These are phyloP conservation scores for Chlorokybus atmophyticus DNA, from an alignment of 139 green algal genomes.

Conservation along the genomic window DNA sequence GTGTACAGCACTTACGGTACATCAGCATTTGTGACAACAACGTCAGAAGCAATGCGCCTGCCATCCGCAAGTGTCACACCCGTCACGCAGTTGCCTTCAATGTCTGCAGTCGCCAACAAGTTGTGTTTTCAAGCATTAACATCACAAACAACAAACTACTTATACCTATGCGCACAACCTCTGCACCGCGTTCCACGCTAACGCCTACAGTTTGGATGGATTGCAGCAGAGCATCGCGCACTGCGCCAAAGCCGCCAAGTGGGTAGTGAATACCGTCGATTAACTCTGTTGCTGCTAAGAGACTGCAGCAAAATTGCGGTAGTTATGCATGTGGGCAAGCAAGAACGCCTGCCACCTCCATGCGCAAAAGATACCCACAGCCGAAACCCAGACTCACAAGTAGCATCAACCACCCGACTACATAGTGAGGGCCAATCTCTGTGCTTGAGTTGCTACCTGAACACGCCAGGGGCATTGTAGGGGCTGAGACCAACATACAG, in stretches of 20 bases:
- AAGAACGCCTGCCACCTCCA: too few species aligned
- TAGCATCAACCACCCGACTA: too few species aligned
- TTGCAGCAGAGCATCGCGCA: conserved; percentile 24
- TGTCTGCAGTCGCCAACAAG: too few species aligned
- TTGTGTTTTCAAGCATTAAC: too few species aligned
- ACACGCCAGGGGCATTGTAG: conserved; percentile 55
- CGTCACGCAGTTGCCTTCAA: too few species aligned
- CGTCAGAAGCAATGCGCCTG: conserved; percentile 32
- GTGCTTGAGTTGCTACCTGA: not conserved
- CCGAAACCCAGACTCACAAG: too few species aligned
- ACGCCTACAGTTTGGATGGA: conserved; percentile 27
- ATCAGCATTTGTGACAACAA: conserved; percentile 47
- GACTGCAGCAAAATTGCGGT: conserved; percentile 42
- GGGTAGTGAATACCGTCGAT: conserved; percentile 78
- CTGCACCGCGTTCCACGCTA: conserved; percentile 14
- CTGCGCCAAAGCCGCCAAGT: conserved; percentile 53
- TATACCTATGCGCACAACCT: not conserved
- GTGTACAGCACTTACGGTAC: conserved; percentile 8
- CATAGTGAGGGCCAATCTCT: too few species aligned
- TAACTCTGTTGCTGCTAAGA: conserved; percentile 74
- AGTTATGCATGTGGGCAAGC: too few species aligned
- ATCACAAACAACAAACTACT: too few species aligned
- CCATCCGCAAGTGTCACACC: conserved; percentile 46
- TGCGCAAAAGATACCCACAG: too few species aligned
- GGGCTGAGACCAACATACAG: conserved; percentile 75